phyloP scores from a whole-genome alignment of 441 rosid genomes.

The Cnidoscolus chayamansa region DNA sequence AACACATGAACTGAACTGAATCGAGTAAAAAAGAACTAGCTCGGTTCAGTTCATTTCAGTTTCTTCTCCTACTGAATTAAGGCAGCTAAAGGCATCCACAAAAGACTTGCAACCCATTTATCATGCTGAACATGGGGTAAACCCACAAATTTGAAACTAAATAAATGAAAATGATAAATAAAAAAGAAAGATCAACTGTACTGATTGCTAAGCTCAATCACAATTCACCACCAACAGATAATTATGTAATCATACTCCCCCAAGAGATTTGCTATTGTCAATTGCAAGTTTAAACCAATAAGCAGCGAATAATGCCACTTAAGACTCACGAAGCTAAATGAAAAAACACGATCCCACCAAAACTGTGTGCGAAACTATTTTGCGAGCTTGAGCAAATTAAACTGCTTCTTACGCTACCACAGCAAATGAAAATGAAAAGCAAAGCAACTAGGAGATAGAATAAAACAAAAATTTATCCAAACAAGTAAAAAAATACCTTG shows the following conservation, averaged over 20 bases:
- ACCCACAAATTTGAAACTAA: too few species aligned
- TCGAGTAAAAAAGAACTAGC: too few species aligned
- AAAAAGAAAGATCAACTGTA: neutral
- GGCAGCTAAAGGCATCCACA: neutral
- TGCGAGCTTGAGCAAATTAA: neutral
- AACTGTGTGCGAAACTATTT: neutral
- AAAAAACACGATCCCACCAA: neutral
- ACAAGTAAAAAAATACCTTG: conserved; percentile 49
- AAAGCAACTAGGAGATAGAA: neutral
- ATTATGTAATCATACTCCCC: neutral
- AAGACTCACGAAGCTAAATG: neutral
- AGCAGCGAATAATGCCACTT: neutral
- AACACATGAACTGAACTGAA: too few species aligned
- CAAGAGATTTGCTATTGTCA: neutral
- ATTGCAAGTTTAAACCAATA: neutral
- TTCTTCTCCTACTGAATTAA: too few species aligned
- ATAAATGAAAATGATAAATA: neutral
- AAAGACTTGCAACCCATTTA: neutral
- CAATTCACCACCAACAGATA: neutral
- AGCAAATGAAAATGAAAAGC: neutral
- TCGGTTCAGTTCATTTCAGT: too few species aligned
- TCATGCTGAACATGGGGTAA: too few species aligned
- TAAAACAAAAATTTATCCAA: neutral
- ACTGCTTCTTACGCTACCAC: neutral
- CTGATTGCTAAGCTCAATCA: neutral